These are phyloP conservation scores for Tuber melanosporum DNA, from an alignment of 495 filamentous ascomycete species.

Conservation along the genomic window DNA sequence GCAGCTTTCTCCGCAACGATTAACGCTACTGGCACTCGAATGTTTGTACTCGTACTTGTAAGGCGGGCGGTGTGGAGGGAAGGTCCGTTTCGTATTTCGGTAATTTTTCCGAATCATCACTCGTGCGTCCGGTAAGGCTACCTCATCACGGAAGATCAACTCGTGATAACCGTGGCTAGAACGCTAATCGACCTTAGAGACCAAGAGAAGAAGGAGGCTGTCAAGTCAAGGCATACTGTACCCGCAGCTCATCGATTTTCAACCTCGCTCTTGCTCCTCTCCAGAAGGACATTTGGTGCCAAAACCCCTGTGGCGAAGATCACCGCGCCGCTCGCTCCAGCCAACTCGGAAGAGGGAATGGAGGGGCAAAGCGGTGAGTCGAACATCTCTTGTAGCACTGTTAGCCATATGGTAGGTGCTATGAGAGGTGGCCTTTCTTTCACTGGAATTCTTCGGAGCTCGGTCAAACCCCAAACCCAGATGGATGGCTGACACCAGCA, in stretches of 20 bases:
- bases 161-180: slow-evolving; percentile 18
- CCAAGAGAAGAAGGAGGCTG: slow-evolving; percentile 11
- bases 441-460: slow-evolving; percentile 29
- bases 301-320: slow-evolving; percentile 29
- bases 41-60: neutral
- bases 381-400: neutral
- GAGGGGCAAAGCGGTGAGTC: slow-evolving; percentile 34
- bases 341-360: slow-evolving; percentile 25
- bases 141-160: slow-evolving; percentile 16
- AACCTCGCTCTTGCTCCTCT: slow-evolving; percentile 15
- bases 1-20: neutral
- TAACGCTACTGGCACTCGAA: neutral
- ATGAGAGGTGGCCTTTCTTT: neutral
- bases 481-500: slow-evolving; percentile 35
- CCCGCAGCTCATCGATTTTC: slow-evolving; percentile 36
- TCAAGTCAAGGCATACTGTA: slow-evolving; percentile 11
- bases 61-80: neutral
- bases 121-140: neutral
- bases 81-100: slow-evolving; percentile 1
- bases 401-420: neutral
- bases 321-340: slow-evolving; percentile 37
- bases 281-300: slow-evolving; percentile 17
- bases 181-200: neutral
- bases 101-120: slow-evolving; percentile 3
- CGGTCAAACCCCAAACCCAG: slow-evolving; percentile 40